Conservation (phyloP, 306 rosid genomes). For the Quercus parvula region DNA sequence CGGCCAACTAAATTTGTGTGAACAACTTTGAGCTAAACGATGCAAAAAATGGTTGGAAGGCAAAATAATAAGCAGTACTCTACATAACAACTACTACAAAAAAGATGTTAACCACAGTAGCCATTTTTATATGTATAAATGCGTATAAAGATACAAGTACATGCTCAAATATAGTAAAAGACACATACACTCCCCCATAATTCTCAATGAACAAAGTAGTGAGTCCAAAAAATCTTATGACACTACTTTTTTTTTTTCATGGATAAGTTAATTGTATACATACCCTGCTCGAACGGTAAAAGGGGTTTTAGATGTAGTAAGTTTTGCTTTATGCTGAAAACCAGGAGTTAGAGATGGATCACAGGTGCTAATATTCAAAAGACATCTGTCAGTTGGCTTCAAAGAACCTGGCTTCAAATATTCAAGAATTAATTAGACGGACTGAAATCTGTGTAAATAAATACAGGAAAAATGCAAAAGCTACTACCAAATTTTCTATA, state of each 20-base stretch:
- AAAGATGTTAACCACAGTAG: neutral
- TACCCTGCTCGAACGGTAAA: slow-evolving; percentile 54
- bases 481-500: no score
- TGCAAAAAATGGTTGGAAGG: neutral
- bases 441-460: neutral
- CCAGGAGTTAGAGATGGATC: slow-evolving; percentile 21
- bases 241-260: neutral
- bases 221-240: neutral
- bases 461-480: neutral
- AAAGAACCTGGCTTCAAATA: slow-evolving; percentile 46
- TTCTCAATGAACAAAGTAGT: neutral
- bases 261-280: neutral
- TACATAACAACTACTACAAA: neutral
- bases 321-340: slow-evolving; percentile 32
- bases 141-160: neutral
- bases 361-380: slow-evolving; percentile 29
- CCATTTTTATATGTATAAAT: neutral
- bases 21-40: neutral
- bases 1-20: neutral
- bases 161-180: neutral
- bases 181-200: neutral
- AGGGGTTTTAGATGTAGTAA: slow-evolving; percentile 19
- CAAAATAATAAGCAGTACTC: neutral
- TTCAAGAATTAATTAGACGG: slow-evolving; percentile 13
- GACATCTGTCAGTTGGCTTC: slow-evolving; percentile 39